Percentiles rank a stretch among this genome's conserved stretches.
Conservation (phyloP, 2,329 filamentous ascomycete species). For the Beauveria medogensis region DNA sequence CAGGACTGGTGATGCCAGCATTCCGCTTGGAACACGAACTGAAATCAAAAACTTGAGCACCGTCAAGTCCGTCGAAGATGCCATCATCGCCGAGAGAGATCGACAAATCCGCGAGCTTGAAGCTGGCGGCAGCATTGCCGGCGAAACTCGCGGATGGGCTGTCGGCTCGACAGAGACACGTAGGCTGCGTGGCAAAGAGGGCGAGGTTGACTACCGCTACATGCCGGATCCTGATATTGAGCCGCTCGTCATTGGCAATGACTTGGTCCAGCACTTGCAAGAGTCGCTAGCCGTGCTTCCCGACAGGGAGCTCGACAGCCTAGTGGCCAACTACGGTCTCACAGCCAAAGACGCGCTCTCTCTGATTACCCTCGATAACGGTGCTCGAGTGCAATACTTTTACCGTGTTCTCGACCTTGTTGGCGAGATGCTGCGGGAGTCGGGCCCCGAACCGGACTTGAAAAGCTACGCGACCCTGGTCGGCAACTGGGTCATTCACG, state of each 20-base stretch:
- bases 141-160: conserved; percentile 91
- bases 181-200: conserved; percentile 82
- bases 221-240: conserved; percentile 94
- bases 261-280: conserved; percentile 58
- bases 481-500: conserved; percentile 65
- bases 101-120: conserved; percentile 78
- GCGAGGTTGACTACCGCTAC: conserved; percentile 94
- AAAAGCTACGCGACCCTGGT: conserved; percentile 38
- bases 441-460: conserved; percentile 17
- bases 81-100: conserved; percentile 83
- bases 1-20: conserved; percentile 36
- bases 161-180: conserved; percentile 76
- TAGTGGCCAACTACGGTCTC: conserved; percentile 58
- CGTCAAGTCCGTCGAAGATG: conserved; percentile 91
- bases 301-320: conserved; percentile 57
- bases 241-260: conserved; percentile 65
- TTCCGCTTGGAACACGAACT: conserved; percentile 68
- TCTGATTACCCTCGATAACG: conserved; percentile 67
- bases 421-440: conserved; percentile 20
- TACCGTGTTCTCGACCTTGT: conserved; percentile 53
- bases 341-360: conserved; percentile 77
- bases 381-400: conserved; percentile 75
- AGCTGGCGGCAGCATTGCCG: conserved; percentile 62
- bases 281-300: conserved; percentile 61
- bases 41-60: conserved; percentile 97